Evolutionary conservation across 441 rosid genomes (phyloP).

Genomic region (Populus trichocarpa): DNA sequence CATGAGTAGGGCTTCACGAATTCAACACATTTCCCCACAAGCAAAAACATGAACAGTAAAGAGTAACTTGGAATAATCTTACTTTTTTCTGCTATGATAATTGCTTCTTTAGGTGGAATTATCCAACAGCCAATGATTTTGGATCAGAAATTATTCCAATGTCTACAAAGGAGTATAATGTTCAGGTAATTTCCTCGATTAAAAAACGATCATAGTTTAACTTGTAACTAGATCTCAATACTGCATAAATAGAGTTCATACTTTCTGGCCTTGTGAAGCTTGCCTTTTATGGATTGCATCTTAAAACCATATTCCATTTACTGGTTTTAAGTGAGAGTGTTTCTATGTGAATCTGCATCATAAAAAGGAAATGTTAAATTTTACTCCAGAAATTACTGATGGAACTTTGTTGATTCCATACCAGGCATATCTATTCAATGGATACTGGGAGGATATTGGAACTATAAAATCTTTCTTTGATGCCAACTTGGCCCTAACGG

Average conservation of each 20-base stretch:
- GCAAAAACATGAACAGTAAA: neutral
- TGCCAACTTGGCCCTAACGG: slow-evolving; percentile 83
- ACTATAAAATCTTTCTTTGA: slow-evolving; percentile 82
- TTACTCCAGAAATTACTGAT: slow-evolving; percentile 6
- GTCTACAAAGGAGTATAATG: slow-evolving; percentile 53
- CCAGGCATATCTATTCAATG: slow-evolving; percentile 71
- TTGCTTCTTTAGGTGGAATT: slow-evolving; percentile 40
- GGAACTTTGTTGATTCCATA: slow-evolving; percentile 10
- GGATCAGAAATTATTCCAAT: slow-evolving; percentile 82
- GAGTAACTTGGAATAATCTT: neutral
- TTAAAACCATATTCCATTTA: neutral
- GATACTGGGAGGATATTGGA: slow-evolving; percentile 90
- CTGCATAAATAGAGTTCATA: neutral
- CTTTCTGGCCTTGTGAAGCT: neutral
- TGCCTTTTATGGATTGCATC: neutral
- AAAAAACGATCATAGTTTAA: neutral
- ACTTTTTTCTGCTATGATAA: neutral
- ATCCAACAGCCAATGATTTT: slow-evolving; percentile 79
- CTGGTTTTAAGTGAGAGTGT: neutral
- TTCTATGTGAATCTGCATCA: neutral
- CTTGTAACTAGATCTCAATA: neutral
- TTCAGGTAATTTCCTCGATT: slow-evolving; percentile 36
- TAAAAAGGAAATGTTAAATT: slow-evolving; percentile 1
- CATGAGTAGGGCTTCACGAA: neutral
- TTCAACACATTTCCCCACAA: neutral